These are phyloP conservation scores for Grosmannia clavigera DNA, from an alignment of 2,329 filamentous ascomycete genomes.

Conservation along the genomic window DNA sequence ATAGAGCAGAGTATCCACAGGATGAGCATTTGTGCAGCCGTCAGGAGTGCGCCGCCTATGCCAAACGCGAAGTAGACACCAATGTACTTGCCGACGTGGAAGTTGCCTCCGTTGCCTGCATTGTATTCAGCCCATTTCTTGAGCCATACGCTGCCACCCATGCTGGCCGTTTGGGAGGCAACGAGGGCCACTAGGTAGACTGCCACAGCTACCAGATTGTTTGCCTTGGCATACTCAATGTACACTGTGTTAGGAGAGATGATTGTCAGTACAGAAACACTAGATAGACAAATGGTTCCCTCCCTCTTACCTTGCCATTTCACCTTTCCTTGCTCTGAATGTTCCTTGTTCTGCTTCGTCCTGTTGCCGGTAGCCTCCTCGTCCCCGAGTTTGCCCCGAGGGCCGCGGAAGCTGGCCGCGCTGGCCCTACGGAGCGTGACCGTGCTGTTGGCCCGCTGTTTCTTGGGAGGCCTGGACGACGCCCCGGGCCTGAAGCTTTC, in stretches of 20 bases:
- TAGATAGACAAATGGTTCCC: neutral
- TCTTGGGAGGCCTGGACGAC: conserved; percentile 28
- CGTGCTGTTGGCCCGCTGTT: conserved; percentile 51
- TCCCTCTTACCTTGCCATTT: conserved; percentile 57
- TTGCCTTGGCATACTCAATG: conserved; percentile 85
- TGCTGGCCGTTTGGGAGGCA: conserved; percentile 67
- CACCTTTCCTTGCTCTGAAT: conserved; percentile 87
- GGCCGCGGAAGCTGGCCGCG: conserved; percentile 77
- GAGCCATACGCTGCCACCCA: conserved; percentile 83
- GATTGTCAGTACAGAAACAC: neutral
- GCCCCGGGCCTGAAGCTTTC: conserved; percentile 54
- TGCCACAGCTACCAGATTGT: conserved; percentile 71
- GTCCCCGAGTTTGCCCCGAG: conserved; percentile 71
- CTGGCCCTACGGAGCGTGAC: conserved; percentile 80
- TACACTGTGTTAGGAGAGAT: conserved; percentile 46
- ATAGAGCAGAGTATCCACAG: conserved; percentile 99
- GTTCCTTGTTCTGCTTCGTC: conserved; percentile 78
- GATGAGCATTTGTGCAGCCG: conserved; percentile 84
- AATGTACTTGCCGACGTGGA: conserved; percentile 75
- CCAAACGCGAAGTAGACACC: conserved; percentile 94
- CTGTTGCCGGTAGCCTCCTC: conserved; percentile 67
- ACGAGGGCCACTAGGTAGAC: conserved; percentile 70
- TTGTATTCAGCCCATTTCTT: conserved; percentile 87
- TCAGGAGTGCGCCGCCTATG: conserved; percentile 70
- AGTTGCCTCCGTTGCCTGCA: conserved; percentile 52